A percentile compares a stretch with the other conserved stretches of the same genome.
phyloP scores from a whole-genome alignment of 225 moss, liverwort and hornwort genomes.

The Bryum argenteum region DNA sequence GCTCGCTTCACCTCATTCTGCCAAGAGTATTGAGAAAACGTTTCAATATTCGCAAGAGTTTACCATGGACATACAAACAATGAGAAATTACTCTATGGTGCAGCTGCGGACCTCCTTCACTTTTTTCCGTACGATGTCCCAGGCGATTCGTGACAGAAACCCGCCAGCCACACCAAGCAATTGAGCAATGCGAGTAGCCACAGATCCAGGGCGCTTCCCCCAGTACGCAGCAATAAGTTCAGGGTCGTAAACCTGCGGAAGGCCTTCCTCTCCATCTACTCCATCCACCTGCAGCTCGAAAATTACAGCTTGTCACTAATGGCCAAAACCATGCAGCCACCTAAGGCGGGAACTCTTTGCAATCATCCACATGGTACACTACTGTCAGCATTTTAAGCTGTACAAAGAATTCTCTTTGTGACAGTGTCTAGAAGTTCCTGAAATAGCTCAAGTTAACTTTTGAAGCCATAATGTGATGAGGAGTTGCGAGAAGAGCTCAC shows the following conservation, averaged over 20 bases:
- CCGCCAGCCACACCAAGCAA: constrained; percentile 82
- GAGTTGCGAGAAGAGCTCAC: constrained; percentile 32
- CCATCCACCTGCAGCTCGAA: constrained; percentile 63
- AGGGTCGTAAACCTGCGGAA: constrained; percentile 84
- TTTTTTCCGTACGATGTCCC: constrained; percentile 86
- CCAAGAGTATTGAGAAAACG: constrained; percentile 6
- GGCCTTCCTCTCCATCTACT: constrained; percentile 62
- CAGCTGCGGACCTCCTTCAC: constrained; percentile 61
- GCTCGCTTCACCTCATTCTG: constrained; percentile 99
- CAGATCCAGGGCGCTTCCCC: constrained; percentile 91
- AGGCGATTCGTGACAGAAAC: constrained; percentile 78
- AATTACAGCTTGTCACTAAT: not conserved
- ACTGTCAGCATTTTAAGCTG: no score
- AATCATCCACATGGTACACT: no score
- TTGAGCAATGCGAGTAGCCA: constrained; percentile 87
- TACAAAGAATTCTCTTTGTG: no score
- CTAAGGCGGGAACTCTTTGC: no score
- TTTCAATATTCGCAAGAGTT: not conserved
- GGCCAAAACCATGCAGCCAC: not conserved
- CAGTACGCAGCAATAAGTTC: constrained; percentile 82
- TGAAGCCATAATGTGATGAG: not conserved
- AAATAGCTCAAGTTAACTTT: not conserved
- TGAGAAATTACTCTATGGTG: not conserved
- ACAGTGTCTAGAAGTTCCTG: no score
- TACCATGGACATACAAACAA: not conserved